These are phyloP conservation scores for Malus sieversii DNA, from an alignment of 306 rosid species.

Conservation along the genomic window DNA sequence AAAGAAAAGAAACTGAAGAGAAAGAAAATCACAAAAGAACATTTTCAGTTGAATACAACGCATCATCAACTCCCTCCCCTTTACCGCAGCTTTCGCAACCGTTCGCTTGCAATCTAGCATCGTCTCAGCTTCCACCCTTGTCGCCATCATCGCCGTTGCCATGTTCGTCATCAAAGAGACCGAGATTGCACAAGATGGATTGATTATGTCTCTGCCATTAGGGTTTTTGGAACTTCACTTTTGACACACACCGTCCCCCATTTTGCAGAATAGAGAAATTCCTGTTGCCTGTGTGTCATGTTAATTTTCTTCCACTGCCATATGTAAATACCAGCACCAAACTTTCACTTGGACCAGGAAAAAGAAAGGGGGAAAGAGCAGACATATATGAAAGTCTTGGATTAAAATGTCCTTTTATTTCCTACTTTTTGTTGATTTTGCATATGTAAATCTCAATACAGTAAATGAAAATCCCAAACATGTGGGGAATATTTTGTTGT, in stretches of 20 bases:
- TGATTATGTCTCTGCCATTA: not conserved
- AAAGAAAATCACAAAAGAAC: constrained; percentile 25
- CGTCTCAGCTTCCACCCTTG: constrained; percentile 1
- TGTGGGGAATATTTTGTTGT: not conserved
- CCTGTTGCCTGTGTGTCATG: not conserved
- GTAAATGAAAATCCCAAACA: constrained; percentile 6
- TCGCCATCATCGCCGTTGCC: constrained; percentile 17
- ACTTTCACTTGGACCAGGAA: not conserved
- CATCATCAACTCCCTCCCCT: constrained; percentile 1
- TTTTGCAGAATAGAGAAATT: constrained; percentile 4
- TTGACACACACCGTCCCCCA: not conserved
- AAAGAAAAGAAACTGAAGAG: constrained; percentile 36
- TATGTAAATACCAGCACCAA: constrained; percentile 12
- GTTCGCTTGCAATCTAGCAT: constrained; percentile 30
- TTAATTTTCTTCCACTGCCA: not conserved
- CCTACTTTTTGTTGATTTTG: not conserved
- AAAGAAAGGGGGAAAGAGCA: not conserved
- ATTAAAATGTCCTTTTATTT: not conserved
- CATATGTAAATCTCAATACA: not conserved
- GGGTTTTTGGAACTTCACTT: not conserved
- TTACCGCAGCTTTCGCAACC: constrained; percentile 13
- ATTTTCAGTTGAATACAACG: constrained; percentile 25
- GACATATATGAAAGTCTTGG: not conserved
- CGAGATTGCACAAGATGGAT: constrained; percentile 31
- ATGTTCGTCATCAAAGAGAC: constrained; percentile 36